These are phyloP conservation scores for Candida dubliniensis DNA, from an alignment of 1,139 yeast species.

Conservation along the genomic window DNA sequence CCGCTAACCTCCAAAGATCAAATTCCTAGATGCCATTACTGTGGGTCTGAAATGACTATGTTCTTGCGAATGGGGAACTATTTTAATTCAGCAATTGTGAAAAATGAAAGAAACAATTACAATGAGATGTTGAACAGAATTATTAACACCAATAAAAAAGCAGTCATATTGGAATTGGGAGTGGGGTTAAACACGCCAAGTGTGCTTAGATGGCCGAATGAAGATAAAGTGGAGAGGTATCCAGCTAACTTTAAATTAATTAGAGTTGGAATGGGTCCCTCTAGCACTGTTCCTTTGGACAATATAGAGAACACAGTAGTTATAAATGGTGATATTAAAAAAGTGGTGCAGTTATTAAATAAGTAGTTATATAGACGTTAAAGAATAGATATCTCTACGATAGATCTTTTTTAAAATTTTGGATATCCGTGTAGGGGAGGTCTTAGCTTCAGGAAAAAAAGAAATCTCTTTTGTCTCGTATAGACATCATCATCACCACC, in stretches of 20 bases:
- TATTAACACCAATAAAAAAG: background rate
- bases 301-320: slow-evolving; percentile 5
- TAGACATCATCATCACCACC: slow-evolving; percentile 1
- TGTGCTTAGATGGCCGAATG: slow-evolving; percentile 11
- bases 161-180: slow-evolving; percentile 9
- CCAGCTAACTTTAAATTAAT: slow-evolving; percentile 7
- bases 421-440: background rate
- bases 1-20: slow-evolving; percentile 4
- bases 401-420: too few relatives aligned
- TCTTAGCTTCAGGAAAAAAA: background rate
- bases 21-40: slow-evolving; percentile 10
- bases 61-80: slow-evolving; percentile 9
- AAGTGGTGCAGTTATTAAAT: slow-evolving; percentile 3
- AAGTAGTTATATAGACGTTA: background rate
- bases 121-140: slow-evolving; percentile 1
- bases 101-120: slow-evolving; percentile 1
- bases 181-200: slow-evolving; percentile 12
- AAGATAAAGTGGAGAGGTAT: slow-evolving; percentile 4
- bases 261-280: slow-evolving; percentile 10
- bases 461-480: background rate
- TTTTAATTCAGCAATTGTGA: slow-evolving; percentile 6
- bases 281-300: slow-evolving; percentile 4
- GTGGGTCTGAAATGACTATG: slow-evolving; percentile 10
- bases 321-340: slow-evolving; percentile 6
- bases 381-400: background rate